Percentiles rank a stretch among this genome's conserved stretches.
Conservation (phyloP, 2,329 filamentous ascomycete genomes). For the Plenodomus tracheiphilus region DNA sequence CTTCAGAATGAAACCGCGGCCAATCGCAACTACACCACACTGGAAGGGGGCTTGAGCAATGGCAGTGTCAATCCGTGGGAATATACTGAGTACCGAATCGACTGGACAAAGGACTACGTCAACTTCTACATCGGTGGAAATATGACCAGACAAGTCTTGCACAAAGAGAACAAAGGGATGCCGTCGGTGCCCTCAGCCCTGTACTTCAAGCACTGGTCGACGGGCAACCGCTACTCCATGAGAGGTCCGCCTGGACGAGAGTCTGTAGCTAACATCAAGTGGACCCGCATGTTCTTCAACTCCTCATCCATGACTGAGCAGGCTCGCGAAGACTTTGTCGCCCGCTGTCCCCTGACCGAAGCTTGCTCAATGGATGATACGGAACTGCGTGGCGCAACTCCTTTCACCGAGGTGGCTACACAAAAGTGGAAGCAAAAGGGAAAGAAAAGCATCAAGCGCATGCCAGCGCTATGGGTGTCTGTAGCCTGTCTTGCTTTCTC, state of each 20-base stretch:
- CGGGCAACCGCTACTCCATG: conserved; percentile 50
- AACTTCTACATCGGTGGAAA: conserved; percentile 50
- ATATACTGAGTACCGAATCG: conserved; percentile 52
- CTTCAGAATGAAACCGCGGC: conserved; percentile 28
- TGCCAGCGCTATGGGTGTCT: conserved; percentile 39
- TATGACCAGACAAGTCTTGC: conserved; percentile 39
- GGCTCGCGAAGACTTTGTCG: conserved; percentile 29
- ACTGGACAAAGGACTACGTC: conserved; percentile 51
- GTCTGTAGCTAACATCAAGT: conserved; percentile 50
- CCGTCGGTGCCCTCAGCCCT: conserved; percentile 49
- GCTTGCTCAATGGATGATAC: conserved; percentile 45
- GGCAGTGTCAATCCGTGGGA: conserved; percentile 47
- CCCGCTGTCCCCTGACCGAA: conserved; percentile 31
- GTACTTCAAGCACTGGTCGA: conserved; percentile 54
- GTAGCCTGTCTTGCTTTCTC: conserved; percentile 35
- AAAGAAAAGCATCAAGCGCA: conserved; percentile 25
- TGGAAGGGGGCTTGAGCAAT: conserved; percentile 32
- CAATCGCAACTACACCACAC: conserved; percentile 46
- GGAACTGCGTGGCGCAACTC: conserved; percentile 38
- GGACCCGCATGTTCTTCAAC: conserved; percentile 56
- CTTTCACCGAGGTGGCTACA: conserved; percentile 25
- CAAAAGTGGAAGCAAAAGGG: conserved; percentile 36
- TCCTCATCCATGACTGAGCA: conserved; percentile 47
- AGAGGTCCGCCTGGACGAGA: conserved; percentile 48
- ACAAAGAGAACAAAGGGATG: conserved; percentile 38